Evolutionary conservation across 2,329 filamentous ascomycete species (phyloP), one percentile per base, ranked within the genome.

Genomic region (Rhynchosporium graminicola): DNA sequence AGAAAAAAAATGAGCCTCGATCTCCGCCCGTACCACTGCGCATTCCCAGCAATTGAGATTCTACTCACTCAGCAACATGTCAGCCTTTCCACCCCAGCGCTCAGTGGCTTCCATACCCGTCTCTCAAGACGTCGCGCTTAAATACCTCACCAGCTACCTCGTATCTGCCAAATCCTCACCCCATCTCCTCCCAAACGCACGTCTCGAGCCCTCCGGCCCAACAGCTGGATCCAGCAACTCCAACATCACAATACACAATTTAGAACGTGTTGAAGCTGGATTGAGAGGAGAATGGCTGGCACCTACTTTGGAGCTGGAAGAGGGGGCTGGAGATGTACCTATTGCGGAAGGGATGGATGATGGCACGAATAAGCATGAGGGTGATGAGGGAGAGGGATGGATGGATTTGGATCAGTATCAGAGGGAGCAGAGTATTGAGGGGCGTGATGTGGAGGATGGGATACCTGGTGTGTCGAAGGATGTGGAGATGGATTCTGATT

Each of bases 221-320:
- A 69, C 69, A 12, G 65, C 69, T 4, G 70, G 68, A 3, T 65
- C 68, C 10, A 69, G 65, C 15, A 65, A 66, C 15, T 71, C 71
- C 3, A 69, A 79, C 7, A 74, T 83, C n/a, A 75, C 78, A 13
- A 75, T 85, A 58, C 80, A 83, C 70, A 81, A 83, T 68, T 71
- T 85, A 51, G 75, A 78, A 43, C 77, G 83, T 54, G 79, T 85
- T 8, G 80, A 81, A 65, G 78, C 79, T 5, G 82, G 82, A 0
- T 67, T 85, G 63, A 71, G 75, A 26, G 83, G 83, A 28, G 82
- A 84, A 72, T 77, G 76, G 65, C 70, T 83, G 31, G 79, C 71
- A 60, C 71, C 77, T 8, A 74, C 71, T 38, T 71, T 78, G 9
- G 79, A 80, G 64, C 64, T 74, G 6, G 75, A 74, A 26, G 70